phyloP scores from a whole-genome alignment of 1,284 basidiomycete species.

The Cutaneotrichosporon sp. region DNA sequence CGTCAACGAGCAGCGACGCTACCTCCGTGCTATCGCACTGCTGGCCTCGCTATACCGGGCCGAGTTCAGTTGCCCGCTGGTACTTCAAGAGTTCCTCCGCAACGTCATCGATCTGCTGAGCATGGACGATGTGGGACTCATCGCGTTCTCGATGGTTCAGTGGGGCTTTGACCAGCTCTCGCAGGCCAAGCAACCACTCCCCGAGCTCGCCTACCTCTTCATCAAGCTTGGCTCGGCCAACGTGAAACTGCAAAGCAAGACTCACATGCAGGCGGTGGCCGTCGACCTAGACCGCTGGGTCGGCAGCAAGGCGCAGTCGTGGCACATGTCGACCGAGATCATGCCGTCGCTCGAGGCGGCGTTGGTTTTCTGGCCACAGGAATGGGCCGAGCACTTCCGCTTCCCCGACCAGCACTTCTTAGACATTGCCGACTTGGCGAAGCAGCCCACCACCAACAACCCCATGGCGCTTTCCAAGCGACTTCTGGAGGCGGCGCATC shows the following conservation, averaged over 20 bases:
- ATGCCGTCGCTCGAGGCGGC: constrained; percentile 25
- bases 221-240: constrained; percentile 33
- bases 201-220: constrained; percentile 30
- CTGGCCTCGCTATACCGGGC: constrained; percentile 65
- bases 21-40: constrained; percentile 71
- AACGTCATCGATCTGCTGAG: constrained; percentile 67
- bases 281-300: constrained; percentile 12
- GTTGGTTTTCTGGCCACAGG: constrained; percentile 35
- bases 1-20: constrained; percentile 80
- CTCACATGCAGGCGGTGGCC: neutral
- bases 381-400: constrained; percentile 18
- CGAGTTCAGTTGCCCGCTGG: constrained; percentile 62
- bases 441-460: constrained; percentile 12
- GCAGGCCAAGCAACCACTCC: neutral
- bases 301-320: constrained; percentile 10
- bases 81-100: constrained; percentile 68
- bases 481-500: constrained; percentile 1
- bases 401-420: constrained; percentile 17
- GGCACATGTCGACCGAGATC: constrained; percentile 17
- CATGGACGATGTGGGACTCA: constrained; percentile 67
- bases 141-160: constrained; percentile 72
- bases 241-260: constrained; percentile 2
- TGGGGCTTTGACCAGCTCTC: constrained; percentile 64
- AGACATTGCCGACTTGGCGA: constrained; percentile 19
- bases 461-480: constrained; percentile 29